Base-by-base conservation (phyloP, 2,329 filamentous ascomycete genomes). In the Ascocoryne sarcoides region DNA sequence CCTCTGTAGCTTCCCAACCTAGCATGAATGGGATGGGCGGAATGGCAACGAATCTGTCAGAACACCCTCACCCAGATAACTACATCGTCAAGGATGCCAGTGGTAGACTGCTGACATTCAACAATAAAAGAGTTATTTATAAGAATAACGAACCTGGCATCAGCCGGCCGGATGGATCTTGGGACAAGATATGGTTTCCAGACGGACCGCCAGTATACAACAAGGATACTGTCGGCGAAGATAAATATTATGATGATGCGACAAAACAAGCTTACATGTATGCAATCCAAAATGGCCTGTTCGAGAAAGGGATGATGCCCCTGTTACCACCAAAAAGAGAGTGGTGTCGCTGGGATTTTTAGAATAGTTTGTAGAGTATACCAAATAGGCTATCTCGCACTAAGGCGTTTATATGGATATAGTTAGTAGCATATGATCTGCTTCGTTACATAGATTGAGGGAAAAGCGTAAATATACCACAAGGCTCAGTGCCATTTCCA, bases 311-410 rank as follows among this genome's bases (percentile, higher is more conserved):
- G 0, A 54, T 79, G 5, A 82, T 95, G 65, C 89, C 89, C 0
- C 71, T 82, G 51, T 65, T 87, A 33, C 85, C 89, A 15, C 89
- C 89, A 0, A 80, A 79, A 61, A 70, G 77, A 46, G 86, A 90
- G 55, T 90, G 79, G 69, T 79, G 78, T 49, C 62, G 66, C 19
- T 90, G 82, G 74, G 76, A 86, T 56, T 79, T 90, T 53, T 89
- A 61, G 15, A 12, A 26, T 26, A 26, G 23, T 7, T 12, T 26
- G 23, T 26, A 26, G 12, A 26, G 7, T 26, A 26, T n/a, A n/a
- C n/a, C n/a, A n/a, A n/a, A n/a, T n/a, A n/a, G n/a, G n/a, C n/a
- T n/a, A n/a, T n/a, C n/a, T n/a, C n/a, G n/a, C n/a, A n/a, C n/a
- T n/a, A n/a, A n/a, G n/a, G n/a, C n/a, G n/a, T n/a, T n/a, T n/a